These are phyloP conservation scores for Raphanus hybrid DNA, from an alignment of 441 rosid genomes.

Conservation along the genomic window DNA sequence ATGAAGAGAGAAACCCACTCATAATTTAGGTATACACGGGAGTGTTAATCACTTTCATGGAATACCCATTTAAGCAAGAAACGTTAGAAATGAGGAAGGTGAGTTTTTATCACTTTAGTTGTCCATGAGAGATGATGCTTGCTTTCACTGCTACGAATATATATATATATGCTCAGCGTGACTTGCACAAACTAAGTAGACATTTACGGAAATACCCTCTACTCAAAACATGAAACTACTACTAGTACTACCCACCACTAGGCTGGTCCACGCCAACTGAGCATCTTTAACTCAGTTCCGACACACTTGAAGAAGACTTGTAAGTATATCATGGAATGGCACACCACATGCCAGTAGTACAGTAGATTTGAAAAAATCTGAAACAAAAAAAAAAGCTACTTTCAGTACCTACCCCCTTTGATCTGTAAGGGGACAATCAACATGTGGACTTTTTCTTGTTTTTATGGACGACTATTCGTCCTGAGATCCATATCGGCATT, in stretches of 20 bases:
- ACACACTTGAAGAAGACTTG: slow-evolving; percentile 32
- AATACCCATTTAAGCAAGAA: slow-evolving; percentile 99
- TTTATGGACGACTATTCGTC: slow-evolving; percentile 37
- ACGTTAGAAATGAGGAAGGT: slow-evolving; percentile 51
- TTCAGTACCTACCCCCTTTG: slow-evolving; percentile 28
- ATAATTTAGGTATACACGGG: not conserved
- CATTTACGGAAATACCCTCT: slow-evolving; percentile 26
- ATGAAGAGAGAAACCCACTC: slow-evolving; percentile 35
- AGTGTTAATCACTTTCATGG: slow-evolving; percentile 53
- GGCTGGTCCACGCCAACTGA: slow-evolving; percentile 25
- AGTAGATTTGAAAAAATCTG: not conserved
- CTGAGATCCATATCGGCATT: slow-evolving; percentile 56
- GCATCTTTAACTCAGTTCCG: slow-evolving; percentile 17
- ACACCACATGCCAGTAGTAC: not conserved
- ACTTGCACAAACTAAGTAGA: slow-evolving; percentile 20
- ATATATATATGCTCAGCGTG: slow-evolving; percentile 11
- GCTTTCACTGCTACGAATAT: not conserved
- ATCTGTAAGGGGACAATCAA: slow-evolving; percentile 14
- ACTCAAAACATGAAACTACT: slow-evolving; percentile 23
- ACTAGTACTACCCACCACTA: slow-evolving; percentile 27
- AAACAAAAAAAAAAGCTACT: slow-evolving; percentile 8
- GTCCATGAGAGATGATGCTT: slow-evolving; percentile 7
- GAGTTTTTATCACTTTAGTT: slow-evolving; percentile 9
- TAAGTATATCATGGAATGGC: slow-evolving; percentile 37
- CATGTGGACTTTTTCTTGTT: not conserved